Percentiles rank a stretch among this genome's conserved stretches.
These are phyloP conservation scores for Lithospermum erythrorhizon DNA, from an alignment of 257 asterid species.

Conservation along the genomic window DNA sequence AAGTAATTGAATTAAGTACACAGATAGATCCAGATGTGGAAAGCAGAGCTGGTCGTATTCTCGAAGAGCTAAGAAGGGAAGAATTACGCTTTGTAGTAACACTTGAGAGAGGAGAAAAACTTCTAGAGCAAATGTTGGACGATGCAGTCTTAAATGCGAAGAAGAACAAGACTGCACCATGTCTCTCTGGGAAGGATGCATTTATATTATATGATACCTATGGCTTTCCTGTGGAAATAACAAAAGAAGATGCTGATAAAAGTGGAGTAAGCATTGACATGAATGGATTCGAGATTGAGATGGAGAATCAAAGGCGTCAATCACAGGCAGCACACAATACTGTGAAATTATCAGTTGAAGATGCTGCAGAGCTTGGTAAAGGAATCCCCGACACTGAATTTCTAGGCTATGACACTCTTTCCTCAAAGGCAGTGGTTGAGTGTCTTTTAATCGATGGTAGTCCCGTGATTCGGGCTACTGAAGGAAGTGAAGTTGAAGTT, in stretches of 20 bases:
- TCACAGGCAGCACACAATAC: slow-evolving; percentile 95
- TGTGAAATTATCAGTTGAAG: slow-evolving; percentile 66
- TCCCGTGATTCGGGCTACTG: slow-evolving; percentile 51
- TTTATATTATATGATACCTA: slow-evolving; percentile 83
- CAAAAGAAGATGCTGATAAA: slow-evolving; percentile 84
- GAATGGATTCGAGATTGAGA: slow-evolving; percentile 59
- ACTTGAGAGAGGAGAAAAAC: slow-evolving; percentile 90
- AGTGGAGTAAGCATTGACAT: slow-evolving; percentile 66
- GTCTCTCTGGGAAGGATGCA: slow-evolving; percentile 71
- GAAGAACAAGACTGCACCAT: slow-evolving; percentile 37
- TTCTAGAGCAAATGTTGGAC: slow-evolving; percentile 60
- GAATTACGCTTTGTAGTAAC: slow-evolving; percentile 80
- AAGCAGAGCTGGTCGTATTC: slow-evolving; percentile 48
- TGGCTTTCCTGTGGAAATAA: slow-evolving; percentile 91
- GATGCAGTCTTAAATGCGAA: slow-evolving; percentile 42
- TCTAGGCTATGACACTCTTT: slow-evolving; percentile 65
- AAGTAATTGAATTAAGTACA: slow-evolving; percentile 60
- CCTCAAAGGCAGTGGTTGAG: slow-evolving; percentile 58
- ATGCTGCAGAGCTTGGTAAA: slow-evolving; percentile 55
- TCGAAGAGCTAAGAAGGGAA: slow-evolving; percentile 69
- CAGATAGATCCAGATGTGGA: slow-evolving; percentile 63
- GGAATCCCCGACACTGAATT: slow-evolving; percentile 69
- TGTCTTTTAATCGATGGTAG: slow-evolving; percentile 67
- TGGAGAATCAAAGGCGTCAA: slow-evolving; percentile 86
- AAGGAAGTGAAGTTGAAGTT: slow-evolving; percentile 84